Percentiles rank a stretch among this genome's conserved stretches.
phyloP scores from a whole-genome alignment of 2,329 filamentous ascomycete species.

The Fusarium heterosporum region DNA sequence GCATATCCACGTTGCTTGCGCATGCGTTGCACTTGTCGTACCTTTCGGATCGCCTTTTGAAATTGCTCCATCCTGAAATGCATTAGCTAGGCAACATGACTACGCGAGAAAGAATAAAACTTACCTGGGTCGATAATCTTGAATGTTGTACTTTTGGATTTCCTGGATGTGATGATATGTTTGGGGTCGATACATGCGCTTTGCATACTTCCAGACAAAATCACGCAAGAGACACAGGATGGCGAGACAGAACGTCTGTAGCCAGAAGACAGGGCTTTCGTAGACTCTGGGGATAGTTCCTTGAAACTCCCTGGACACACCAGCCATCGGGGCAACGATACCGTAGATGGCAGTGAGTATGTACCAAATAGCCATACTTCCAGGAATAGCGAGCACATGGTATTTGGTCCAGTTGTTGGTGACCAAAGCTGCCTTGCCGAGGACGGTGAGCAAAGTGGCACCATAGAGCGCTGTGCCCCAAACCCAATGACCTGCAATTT shows the following conservation, averaged over 20 bases:
- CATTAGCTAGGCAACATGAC: slow-evolving; percentile 17
- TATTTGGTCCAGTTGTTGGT: slow-evolving; percentile 99
- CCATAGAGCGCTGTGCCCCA: slow-evolving; percentile 98
- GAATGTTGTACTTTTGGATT: slow-evolving; percentile 99
- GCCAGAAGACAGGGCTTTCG: slow-evolving; percentile 86
- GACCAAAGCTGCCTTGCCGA: slow-evolving; percentile 93
- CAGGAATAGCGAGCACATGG: slow-evolving; percentile 93
- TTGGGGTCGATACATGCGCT: slow-evolving; percentile 96
- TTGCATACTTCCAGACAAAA: slow-evolving; percentile 96
- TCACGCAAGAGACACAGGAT: slow-evolving; percentile 86
- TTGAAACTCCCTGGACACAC: slow-evolving; percentile 84
- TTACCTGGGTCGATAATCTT: slow-evolving; percentile 95
- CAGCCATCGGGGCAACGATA: slow-evolving; percentile 83
- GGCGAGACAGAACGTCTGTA: slow-evolving; percentile 85
- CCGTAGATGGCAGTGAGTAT: slow-evolving; percentile 90
- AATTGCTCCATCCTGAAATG: slow-evolving; percentile 92
- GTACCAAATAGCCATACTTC: slow-evolving; percentile 92
- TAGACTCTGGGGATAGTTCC: slow-evolving; percentile 87
- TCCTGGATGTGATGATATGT: slow-evolving; percentile 99
- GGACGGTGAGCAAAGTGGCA: slow-evolving; percentile 89
- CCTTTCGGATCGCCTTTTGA: slow-evolving; percentile 98
- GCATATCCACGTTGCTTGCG: slow-evolving; percentile 98
- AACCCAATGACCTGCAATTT: slow-evolving; percentile 92
- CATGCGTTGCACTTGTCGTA: slow-evolving; percentile 98
- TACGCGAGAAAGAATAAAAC: slow-evolving; percentile 38